phyloP scores from a whole-genome alignment of 148 eudicot genomes.

The Suaeda aralocaspica region DNA sequence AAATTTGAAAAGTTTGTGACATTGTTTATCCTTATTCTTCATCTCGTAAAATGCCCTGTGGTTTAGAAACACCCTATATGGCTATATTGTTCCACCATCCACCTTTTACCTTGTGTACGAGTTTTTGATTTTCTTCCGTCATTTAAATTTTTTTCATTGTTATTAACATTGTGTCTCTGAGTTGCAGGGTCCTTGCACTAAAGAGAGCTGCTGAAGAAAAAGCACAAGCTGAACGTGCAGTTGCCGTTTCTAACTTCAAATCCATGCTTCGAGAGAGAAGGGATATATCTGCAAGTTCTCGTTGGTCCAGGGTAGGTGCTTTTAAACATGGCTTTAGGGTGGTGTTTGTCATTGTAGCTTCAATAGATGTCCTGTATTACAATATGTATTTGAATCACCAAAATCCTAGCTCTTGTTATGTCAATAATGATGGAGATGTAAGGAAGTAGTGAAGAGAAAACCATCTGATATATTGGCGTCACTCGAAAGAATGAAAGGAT shows the following conservation, averaged over 20 bases:
- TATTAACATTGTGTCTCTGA: conserved; percentile 6
- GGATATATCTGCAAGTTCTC: conserved; percentile 59
- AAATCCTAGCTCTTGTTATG: not conserved
- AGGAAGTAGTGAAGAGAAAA: not conserved
- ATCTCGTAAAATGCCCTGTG: not conserved
- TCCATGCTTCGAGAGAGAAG: conserved; percentile 75
- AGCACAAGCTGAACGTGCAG: conserved; percentile 67
- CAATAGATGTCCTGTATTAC: not conserved
- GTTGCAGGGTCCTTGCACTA: conserved; percentile 60
- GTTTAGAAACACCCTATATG: not conserved
- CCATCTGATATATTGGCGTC: not conserved
- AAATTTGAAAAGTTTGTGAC: not conserved
- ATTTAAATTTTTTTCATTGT: not conserved
- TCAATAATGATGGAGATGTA: not conserved
- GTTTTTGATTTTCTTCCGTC: not conserved
- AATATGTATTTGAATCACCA: not conserved
- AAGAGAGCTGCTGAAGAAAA: conserved; percentile 70
- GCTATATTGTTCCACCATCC: not conserved
- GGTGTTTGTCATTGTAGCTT: not conserved
- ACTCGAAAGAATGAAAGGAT: not conserved
- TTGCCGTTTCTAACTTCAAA: conserved; percentile 59
- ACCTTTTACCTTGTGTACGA: not conserved
- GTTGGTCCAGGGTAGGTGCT: conserved; percentile 90
- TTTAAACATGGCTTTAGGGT: not conserved
- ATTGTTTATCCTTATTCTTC: not conserved